These are phyloP conservation scores for Botryosphaeria dothidea DNA, from an alignment of 2,329 filamentous ascomycete species.

Conservation along the genomic window DNA sequence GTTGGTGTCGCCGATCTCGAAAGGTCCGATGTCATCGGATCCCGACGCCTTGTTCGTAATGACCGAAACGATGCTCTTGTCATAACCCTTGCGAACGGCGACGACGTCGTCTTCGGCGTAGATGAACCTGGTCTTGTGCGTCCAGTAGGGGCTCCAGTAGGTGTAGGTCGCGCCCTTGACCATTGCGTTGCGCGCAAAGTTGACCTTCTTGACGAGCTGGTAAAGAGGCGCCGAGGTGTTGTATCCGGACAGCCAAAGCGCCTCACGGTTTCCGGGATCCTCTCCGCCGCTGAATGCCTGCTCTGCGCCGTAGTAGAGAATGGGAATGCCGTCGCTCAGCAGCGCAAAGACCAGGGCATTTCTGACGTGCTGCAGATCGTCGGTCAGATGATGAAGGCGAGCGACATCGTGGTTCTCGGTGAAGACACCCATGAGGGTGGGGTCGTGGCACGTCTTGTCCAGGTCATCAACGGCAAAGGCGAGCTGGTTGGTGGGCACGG, in stretches of 20 bases:
- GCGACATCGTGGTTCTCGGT: conserved; percentile 43
- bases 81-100: conserved; percentile 2
- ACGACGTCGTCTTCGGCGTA: neutral
- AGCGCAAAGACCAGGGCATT: conserved; percentile 42
- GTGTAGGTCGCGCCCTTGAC: neutral
- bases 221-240: conserved; percentile 25
- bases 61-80: neutral
- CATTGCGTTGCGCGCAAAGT: conserved; percentile 11
- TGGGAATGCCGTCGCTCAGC: conserved; percentile 40
- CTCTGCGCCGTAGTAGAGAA: conserved; percentile 43
- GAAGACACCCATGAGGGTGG: conserved; percentile 39
- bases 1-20: conserved; percentile 13
- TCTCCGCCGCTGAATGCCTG: conserved; percentile 38
- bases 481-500: conserved; percentile 30
- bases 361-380: conserved; percentile 37
- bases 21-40: neutral
- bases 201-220: conserved; percentile 13
- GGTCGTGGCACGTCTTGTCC: conserved; percentile 33
- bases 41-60: neutral
- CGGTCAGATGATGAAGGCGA: conserved; percentile 39
- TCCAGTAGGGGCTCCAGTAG: conserved; percentile 13
- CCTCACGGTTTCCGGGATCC: conserved; percentile 43
- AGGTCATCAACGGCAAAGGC: conserved; percentile 39
- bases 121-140: conserved; percentile 1
- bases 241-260: conserved; percentile 40